Base-by-base conservation (phyloP, 306 rosid species). In the Quercus gilva region DNA sequence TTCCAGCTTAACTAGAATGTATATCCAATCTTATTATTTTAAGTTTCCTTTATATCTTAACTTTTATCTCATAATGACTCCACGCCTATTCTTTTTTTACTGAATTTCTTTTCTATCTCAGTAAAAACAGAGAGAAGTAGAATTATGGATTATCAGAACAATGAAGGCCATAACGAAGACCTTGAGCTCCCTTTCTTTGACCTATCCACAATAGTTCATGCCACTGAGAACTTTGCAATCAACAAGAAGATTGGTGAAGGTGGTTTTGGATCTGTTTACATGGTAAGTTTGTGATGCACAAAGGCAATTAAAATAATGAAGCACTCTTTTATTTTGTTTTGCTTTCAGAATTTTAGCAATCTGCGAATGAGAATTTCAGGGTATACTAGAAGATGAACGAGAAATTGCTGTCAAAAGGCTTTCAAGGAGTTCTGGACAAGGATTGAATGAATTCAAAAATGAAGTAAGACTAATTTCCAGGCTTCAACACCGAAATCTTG, bases 401-500 rank as follows among this genome's bases (percentile, higher is more conserved):
- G 89, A 88, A 57, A 73, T 90, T 56, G 96, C 97, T 1, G 89
- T 90, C 37, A 92, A 92, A 79, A 71, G 94, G 37, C 92, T 89
- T 49, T 79, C 90, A 51, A 79, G 51, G 5, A 55, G 79, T 8
- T 87, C 90, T 1, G 85, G 90, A 55, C 96, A 92, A 85, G 94
- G 92, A 29, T 55, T 84, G 0, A 52, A 84, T 0, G 92, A 90
- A 79, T 90, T 90, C 84, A 84, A 76, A 76, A 90, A 88, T 55
- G 94, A 92, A 88, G 89, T 88, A 7, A 53, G 18, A 55, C 78
- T 83, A 56, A 87, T 92, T 10, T 89, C 90, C 1, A 88, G 90
- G 21, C 97, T 92, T 81, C 90, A 90, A 69, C 97, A 91, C 35
- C 79, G 88, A 69, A 89, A 91, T 80, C 92, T 91, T 4, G 97